phyloP scores from a whole-genome alignment of 2,329 filamentous ascomycete genomes.

The Penicillium sp. region DNA sequence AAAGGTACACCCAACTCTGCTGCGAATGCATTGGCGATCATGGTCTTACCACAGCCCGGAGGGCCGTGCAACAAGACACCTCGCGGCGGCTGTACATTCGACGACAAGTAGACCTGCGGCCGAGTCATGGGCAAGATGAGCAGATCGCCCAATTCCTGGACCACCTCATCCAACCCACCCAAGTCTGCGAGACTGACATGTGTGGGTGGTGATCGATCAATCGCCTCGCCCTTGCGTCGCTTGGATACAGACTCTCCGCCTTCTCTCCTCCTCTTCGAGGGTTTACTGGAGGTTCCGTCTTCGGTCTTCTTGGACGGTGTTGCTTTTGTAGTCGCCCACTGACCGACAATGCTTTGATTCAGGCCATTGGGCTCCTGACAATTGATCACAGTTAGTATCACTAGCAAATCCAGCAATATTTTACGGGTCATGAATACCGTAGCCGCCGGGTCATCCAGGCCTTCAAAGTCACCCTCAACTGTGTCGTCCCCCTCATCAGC shows the following conservation, averaged over 20 bases:
- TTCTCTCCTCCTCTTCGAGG: constrained; percentile 56
- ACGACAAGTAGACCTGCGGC: constrained; percentile 63
- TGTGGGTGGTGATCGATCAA: constrained; percentile 63
- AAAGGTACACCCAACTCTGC: constrained; percentile 73
- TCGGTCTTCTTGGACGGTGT: constrained; percentile 30
- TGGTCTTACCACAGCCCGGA: constrained; percentile 82
- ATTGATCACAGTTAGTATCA: not conserved
- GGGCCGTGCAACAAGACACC: constrained; percentile 79
- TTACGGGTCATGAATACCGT: constrained; percentile 23
- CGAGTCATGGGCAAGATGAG: constrained; percentile 70
- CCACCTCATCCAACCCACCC: constrained; percentile 72
- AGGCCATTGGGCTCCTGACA: constrained; percentile 58
- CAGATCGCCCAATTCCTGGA: constrained; percentile 66
- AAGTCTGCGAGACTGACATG: constrained; percentile 69
- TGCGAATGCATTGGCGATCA: constrained; percentile 76
- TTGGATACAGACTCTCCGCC: constrained; percentile 68
- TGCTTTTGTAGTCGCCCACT: constrained; percentile 51
- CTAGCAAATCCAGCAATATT: not conserved
- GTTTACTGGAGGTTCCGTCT: constrained; percentile 16
- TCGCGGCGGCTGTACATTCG: constrained; percentile 67
- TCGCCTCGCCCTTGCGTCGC: constrained; percentile 58
- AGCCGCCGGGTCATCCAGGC: constrained; percentile 40
- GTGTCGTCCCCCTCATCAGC: constrained; percentile 52
- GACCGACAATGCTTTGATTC: constrained; percentile 63
- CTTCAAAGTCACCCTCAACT: constrained; percentile 52